Evolutionary conservation across 1,284 basidiomycete genomes (phyloP), one percentile per base, ranked within the genome.

Genomic region (Irpex sp.): DNA sequence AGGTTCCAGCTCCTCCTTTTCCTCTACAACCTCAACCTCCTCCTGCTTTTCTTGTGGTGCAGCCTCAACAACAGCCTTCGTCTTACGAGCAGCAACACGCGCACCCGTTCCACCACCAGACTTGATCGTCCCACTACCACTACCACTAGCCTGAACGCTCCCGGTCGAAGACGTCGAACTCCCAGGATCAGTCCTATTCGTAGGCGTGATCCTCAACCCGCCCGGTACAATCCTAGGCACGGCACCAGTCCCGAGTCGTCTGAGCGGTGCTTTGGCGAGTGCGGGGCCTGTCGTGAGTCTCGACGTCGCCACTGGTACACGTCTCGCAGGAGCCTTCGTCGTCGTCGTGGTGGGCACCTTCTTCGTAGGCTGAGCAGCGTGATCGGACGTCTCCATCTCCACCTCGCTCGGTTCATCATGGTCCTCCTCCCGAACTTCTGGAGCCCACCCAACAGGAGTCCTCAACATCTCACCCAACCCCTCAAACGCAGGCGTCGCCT

Each of bases 391-490:
- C 39, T 46, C 39, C 26, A 26, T 26, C 26, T 26, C 26, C 31
- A 33, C 3, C 31, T 33, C 31, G 31, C 31, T 33, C 5, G 31
- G 5, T 6, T 33, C 31, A 33, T 33, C 31, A 33, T 33, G 31
- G 5, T 33, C 31, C 0, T 33, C 31, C 5, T 33, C 31, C 31
- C 5, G 5, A 46, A 15, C 17, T 43, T 65, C 63, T 9, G 62
- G 54, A 49, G 68, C 57, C 47, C 65, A 57, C 1, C 58, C 72
- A 1, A 60, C 69, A 9, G 78, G 76, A 1, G 76, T 75, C 5
- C 67, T 62, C 43, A 78, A 66, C 72, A 78, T 75, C 62, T 77
- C 74, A 0, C 68, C 73, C 1, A 77, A 66, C 17, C 74, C 75
- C 39, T 77, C 76, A 47, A 75, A 70, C 2, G 62, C 60, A 3